Conservation (phyloP, 306 rosid genomes). For the Cucumis hystrix region DNA sequence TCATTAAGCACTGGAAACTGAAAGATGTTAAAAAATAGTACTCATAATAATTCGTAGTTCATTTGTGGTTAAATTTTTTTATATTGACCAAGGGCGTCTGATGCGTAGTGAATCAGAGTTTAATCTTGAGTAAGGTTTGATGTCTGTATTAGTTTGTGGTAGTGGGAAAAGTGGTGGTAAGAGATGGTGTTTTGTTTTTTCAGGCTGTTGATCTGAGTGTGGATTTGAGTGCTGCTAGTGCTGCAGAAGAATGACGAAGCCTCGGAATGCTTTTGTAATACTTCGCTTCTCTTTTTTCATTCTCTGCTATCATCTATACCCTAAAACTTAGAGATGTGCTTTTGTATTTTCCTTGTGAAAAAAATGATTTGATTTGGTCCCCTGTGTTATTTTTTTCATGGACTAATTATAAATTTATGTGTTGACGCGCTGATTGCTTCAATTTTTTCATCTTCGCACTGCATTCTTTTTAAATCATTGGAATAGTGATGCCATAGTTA, state of each 20-base stretch:
- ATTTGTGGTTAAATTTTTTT: too few species aligned
- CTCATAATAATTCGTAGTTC: too few species aligned
- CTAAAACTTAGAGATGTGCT: neutral
- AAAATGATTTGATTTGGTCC: neutral
- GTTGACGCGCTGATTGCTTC: neutral
- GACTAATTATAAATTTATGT: neutral
- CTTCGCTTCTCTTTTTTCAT: neutral
- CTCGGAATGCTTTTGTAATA: neutral
- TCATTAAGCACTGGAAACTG: neutral
- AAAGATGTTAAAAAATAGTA: neutral
- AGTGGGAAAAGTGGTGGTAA: neutral
- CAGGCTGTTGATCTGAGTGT: slow-evolving; percentile 83
- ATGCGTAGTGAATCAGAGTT: neutral
- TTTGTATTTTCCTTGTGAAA: neutral
- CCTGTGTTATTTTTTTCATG: neutral
- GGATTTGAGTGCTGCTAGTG: slow-evolving; percentile 96
- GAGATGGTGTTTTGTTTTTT: neutral
- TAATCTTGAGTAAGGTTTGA: neutral
- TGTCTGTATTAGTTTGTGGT: neutral
- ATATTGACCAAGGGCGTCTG: too few species aligned
- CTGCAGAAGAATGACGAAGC: slow-evolving; percentile 71
- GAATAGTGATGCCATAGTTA: neutral
- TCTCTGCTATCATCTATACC: neutral
- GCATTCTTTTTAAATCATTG: neutral
- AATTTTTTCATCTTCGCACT: neutral